Conservation (phyloP, 1,284 basidiomycete species). For the Mycosarcoma maydis region DNA sequence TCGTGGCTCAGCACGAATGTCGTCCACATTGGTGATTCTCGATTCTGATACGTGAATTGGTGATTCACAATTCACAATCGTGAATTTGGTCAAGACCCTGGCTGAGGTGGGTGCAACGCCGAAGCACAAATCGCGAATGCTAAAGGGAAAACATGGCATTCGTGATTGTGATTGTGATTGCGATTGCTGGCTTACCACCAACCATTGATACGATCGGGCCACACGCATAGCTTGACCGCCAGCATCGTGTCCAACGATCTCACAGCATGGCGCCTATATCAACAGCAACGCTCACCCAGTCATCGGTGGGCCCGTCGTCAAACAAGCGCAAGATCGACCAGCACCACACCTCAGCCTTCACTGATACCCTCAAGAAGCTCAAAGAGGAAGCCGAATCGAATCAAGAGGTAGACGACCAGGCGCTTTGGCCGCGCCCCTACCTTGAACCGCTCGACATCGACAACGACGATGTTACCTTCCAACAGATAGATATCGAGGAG, state of each 20-base stretch:
- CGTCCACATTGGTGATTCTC: too few species aligned
- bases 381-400: slow-evolving; percentile 48
- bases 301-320: slow-evolving; percentile 15
- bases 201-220: too few species aligned
- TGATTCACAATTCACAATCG: too few species aligned
- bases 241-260: slow-evolving; percentile 5
- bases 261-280: slow-evolving; percentile 45
- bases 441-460: slow-evolving; percentile 47
- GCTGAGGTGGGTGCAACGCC: too few species aligned
- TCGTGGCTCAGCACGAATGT: slow-evolving; percentile 6
- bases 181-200: too few species aligned
- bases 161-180: too few species aligned
- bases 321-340: slow-evolving; percentile 50
- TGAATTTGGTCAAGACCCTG: too few species aligned
- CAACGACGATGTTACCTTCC: slow-evolving; percentile 55
- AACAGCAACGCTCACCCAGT: slow-evolving; percentile 27
- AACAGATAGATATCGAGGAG: slow-evolving; percentile 67
- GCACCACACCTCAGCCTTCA: slow-evolving; percentile 49
- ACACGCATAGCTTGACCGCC: too few species aligned
- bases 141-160: too few species aligned
- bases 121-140: too few species aligned
- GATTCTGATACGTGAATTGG: too few species aligned
- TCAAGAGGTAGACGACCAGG: slow-evolving; percentile 43
- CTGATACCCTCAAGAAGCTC: slow-evolving; percentile 56
- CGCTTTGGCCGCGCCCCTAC: slow-evolving; percentile 55